These are phyloP conservation scores for Pyrus hybrid DNA, from an alignment of 331 rosid genomes.

Conservation along the genomic window DNA sequence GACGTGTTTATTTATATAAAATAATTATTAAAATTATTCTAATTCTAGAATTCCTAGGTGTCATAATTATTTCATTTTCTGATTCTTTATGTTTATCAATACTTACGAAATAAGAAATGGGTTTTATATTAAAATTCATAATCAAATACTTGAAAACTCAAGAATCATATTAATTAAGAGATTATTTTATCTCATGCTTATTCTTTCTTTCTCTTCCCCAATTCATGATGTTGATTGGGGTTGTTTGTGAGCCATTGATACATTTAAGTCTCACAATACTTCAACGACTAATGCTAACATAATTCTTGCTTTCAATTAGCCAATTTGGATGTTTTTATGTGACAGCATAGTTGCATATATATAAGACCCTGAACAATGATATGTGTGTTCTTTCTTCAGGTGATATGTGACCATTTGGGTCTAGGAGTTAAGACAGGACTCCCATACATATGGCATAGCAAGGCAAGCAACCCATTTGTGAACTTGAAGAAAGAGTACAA, in stretches of 20 bases:
- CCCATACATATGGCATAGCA: conserved; percentile 22
- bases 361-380: background rate
- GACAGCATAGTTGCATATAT: background rate
- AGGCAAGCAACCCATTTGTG: conserved; percentile 27
- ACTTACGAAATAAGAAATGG: no score
- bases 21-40: no score
- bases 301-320: background rate
- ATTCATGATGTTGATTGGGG: background rate
- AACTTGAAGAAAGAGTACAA: conserved; percentile 23
- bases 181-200: no score
- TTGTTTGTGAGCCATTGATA: background rate
- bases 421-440: conserved; percentile 20
- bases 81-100: no score
- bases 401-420: conserved; percentile 20
- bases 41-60: background rate
- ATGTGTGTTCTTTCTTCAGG: background rate
- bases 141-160: no score
- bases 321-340: background rate
- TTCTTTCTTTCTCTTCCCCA: background rate
- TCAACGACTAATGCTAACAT: background rate
- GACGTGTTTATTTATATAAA: background rate
- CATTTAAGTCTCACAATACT: background rate
- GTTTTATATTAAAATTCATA: no score
- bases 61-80: no score
- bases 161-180: no score